These are phyloP conservation scores for Alliaria petiolata DNA, from an alignment of 345 rosid genomes.

Conservation along the genomic window DNA sequence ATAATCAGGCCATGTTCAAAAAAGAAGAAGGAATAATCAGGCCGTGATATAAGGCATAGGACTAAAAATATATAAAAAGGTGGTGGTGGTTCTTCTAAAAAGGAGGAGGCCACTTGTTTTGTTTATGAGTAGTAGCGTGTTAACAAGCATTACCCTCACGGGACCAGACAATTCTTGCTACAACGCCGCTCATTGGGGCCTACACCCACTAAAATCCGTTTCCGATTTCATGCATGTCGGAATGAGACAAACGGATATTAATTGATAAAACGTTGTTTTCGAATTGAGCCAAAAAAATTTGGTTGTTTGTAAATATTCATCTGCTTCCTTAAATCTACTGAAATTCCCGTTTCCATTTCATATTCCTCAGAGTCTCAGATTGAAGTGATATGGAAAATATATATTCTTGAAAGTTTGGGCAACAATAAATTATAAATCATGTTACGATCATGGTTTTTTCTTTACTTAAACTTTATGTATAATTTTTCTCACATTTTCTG, in stretches of 20 bases:
- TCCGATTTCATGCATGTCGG: background rate
- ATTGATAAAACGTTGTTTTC: background rate
- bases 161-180: background rate
- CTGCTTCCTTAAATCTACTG: too few species aligned
- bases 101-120: constrained; percentile 3
- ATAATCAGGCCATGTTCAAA: too few species aligned
- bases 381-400: too few species aligned
- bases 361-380: too few species aligned
- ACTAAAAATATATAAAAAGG: too few species aligned
- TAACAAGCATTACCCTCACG: background rate
- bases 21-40: too few species aligned
- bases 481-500: background rate
- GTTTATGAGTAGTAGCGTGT: background rate
- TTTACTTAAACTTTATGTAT: background rate
- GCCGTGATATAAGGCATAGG: too few species aligned
- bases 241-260: background rate
- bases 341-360: too few species aligned
- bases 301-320: too few species aligned
- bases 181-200: background rate
- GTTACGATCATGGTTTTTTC: too few species aligned
- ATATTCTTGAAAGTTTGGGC: background rate
- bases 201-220: background rate
- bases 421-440: too few species aligned
- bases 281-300: background rate
- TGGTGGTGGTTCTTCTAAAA: too few species aligned